Evolutionary conservation across 2,329 filamentous ascomycete species (phyloP), one percentile per base, ranked within the genome.

Genomic region (Escovopsis sp.): DNA sequence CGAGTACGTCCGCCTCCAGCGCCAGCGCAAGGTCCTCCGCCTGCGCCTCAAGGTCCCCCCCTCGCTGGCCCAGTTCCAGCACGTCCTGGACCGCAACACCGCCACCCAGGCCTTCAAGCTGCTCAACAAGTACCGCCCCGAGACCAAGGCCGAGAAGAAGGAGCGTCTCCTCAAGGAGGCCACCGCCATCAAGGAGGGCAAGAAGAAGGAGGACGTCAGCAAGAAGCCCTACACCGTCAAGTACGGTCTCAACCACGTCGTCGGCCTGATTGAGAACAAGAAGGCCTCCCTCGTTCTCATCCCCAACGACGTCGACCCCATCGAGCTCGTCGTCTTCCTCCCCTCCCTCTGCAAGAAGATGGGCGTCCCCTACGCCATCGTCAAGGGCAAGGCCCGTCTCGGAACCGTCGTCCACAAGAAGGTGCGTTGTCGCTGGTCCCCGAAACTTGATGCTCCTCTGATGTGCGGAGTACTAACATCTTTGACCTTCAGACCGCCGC

Each of bases 131-230:
- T 98, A 98, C 83, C 87, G 89, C 60, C 91, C 91, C 55, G 91
- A 98, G 79, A 93, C 85, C 69, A 96, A 95, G 81, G 73, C 76
- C 58, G 89, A 96, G 82, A 98, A 98, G 86, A 98, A 96, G 81
- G 93, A 98, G 76, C 87, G 91, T 72, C 77, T 98, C 53, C 79
- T 84, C 67, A 87, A 94, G 79, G 91, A 98, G 79, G 91, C 93
- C 52, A 94, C 88, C 58, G 93, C 91, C 61, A 79, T 98, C 66
- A 81, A 87, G 66, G 88, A 96, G 70, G 91, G 93, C 69, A 95
- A 96, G 84, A 98, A 96, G 84, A 96, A 96, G 84, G 93, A 98
- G 79, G 88, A 94, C 61, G 89, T 94, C 65, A 85, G 79, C 83
- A 96, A 96, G 86, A 98, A 98, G 84, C 91, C 91, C 61, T 98